phyloP scores from a whole-genome alignment of 148 eudicot species.

The Polygonum maritimum region DNA sequence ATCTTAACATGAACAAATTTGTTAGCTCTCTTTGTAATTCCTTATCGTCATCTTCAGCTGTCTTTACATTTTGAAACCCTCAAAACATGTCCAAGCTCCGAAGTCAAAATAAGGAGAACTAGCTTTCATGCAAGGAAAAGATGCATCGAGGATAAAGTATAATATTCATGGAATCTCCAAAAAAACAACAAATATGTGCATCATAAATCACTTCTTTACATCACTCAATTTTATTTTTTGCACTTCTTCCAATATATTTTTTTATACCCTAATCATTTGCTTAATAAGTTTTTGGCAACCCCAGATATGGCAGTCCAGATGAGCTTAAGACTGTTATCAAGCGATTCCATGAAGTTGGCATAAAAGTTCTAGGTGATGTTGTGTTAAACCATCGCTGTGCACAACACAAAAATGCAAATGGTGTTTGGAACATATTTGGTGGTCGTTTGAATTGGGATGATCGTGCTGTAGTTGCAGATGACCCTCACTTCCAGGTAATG shows the following conservation, averaged over 20 bases:
- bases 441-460: constrained; percentile 99
- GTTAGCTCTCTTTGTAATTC: too few relatives aligned
- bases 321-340: constrained; percentile 71
- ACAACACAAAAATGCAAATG: constrained; percentile 63
- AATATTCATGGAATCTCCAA: background rate
- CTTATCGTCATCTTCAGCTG: too few relatives aligned
- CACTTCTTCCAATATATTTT: background rate
- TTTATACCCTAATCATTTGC: background rate
- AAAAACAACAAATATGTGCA: too few relatives aligned
- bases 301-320: constrained; percentile 77
- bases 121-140: background rate
- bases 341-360: constrained; percentile 63
- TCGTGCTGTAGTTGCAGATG: constrained; percentile 94
- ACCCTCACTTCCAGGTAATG: constrained; percentile 95
- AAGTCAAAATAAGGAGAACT: too few relatives aligned
- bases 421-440: constrained; percentile 93
- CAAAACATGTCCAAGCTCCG: too few relatives aligned
- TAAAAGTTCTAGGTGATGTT: constrained; percentile 87
- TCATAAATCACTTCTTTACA: too few relatives aligned
- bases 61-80: too few relatives aligned
- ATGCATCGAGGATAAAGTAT: background rate
- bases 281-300: background rate
- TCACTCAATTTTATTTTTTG: too few relatives aligned
- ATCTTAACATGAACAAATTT: too few relatives aligned
- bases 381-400: constrained; percentile 98